Base-by-base conservation (phyloP, 2,329 filamentous ascomycete species). In the Cercospora canescens region DNA sequence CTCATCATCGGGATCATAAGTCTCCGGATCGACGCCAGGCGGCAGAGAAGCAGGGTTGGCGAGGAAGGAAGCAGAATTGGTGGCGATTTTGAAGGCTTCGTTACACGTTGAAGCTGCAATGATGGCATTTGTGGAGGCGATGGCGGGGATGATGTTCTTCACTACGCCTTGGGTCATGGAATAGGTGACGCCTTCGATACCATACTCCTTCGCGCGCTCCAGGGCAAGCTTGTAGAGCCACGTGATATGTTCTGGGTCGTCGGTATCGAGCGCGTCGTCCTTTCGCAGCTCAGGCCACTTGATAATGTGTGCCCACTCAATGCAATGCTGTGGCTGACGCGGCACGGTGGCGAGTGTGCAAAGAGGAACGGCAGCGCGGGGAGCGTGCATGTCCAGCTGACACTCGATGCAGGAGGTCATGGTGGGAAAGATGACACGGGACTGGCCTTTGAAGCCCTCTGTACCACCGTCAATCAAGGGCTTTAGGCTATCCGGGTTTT, bases 71-170 rank as follows among this genome's bases (percentile, higher is more conserved):
- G 94, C 95, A 39, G 90, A 88, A 57, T 86, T 88, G 14, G 92
- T 96, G 48, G 91, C 91, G 69, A 99, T 92, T 81, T 99, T 99
- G 81, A 98, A 89, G 1, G 94, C 94, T 80, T 99, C 95, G 71
- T 97, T 98, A 80, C 95, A 98, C 80, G 94, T 98, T 60, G 92
- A 91, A 1, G 94, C 95, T 1, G 95, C 95, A 70, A 99, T 91
- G 73, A 99, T 95, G 64, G 95, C 94, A 77, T 99, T 99, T 6
- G 95, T 99, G 1, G 93, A 97, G 18, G 95, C 95, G 75, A 99
- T 99, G 30, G 95, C 96, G 0, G 95, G 95, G 68, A 99, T 99
- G 79, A 99, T 99, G 80, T 99, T 99, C 81, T 99, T 99, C 74
- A 99, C 93, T 2, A 98, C 96, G 64, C 95, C 96, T 78, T 99